A percentile compares a stretch with the other conserved stretches of the same genome.
phyloP scores from a whole-genome alignment of 2,329 filamentous ascomycete species.

The Aspergillus alliaceus region DNA sequence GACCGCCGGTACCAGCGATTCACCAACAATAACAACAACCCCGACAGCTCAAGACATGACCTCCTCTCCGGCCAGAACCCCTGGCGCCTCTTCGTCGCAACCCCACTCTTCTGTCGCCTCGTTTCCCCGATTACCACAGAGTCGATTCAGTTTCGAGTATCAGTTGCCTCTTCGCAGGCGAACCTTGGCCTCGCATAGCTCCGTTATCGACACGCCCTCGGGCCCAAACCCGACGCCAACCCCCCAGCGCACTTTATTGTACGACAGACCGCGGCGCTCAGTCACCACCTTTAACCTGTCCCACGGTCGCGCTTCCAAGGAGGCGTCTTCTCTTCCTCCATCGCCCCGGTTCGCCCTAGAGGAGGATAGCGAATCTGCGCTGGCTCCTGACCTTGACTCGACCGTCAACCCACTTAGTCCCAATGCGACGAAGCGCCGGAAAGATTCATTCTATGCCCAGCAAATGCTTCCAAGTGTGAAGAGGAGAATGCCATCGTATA shows the following conservation, averaged over 20 bases:
- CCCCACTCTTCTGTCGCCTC: constrained; percentile 38
- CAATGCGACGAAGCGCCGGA: constrained; percentile 32
- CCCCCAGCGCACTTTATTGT: constrained; percentile 43
- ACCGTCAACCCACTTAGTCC: constrained; percentile 24
- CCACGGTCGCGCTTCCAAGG: constrained; percentile 18
- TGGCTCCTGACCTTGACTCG: constrained; percentile 25
- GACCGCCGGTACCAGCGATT: constrained; percentile 15
- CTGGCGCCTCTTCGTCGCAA: constrained; percentile 23
- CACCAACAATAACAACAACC: constrained; percentile 3
- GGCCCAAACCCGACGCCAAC: constrained; percentile 41
- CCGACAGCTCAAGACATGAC: constrained; percentile 4
- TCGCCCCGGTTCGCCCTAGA: constrained; percentile 11
- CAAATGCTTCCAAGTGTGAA: constrained; percentile 30
- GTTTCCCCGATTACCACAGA: constrained; percentile 21
- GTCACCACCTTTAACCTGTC: constrained; percentile 26
- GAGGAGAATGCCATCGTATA: constrained; percentile 32
- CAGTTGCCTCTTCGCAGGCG: constrained; percentile 21
- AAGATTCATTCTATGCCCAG: constrained; percentile 23
- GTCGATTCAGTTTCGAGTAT: constrained; percentile 25
- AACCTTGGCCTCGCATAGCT: constrained; percentile 20
- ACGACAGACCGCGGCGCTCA: constrained; percentile 34
- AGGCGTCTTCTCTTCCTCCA: constrained; percentile 16
- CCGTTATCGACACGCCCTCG: not conserved
- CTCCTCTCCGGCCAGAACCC: constrained; percentile 1
- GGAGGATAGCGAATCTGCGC: constrained; percentile 17